phyloP scores from a whole-genome alignment of 1,139 yeast genomes.

The Saccharomyces hybrid region DNA sequence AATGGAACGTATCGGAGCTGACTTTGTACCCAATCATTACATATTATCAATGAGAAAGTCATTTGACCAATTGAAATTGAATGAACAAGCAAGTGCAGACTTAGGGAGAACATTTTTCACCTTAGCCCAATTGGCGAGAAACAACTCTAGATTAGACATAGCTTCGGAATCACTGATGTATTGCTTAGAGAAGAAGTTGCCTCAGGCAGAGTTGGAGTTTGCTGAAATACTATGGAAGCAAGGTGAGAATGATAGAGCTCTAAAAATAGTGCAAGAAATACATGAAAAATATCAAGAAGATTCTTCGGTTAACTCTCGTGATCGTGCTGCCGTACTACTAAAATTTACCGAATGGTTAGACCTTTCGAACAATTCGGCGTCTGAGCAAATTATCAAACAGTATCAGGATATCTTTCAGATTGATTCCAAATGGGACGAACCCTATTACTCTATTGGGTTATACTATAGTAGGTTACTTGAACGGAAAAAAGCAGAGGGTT shows the following conservation, averaged over 20 bases:
- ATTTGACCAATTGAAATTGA: slow-evolving; percentile 40
- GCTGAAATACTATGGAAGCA: slow-evolving; percentile 85
- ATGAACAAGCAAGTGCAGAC: slow-evolving; percentile 35
- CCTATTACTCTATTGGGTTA: slow-evolving; percentile 72
- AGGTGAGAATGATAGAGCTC: slow-evolving; percentile 83
- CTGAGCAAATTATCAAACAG: slow-evolving; percentile 63
- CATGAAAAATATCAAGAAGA: slow-evolving; percentile 25
- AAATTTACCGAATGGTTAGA: slow-evolving; percentile 89
- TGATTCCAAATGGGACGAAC: slow-evolving; percentile 67
- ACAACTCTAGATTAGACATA: slow-evolving; percentile 60
- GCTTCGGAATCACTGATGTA: slow-evolving; percentile 68
- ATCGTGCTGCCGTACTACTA: slow-evolving; percentile 50
- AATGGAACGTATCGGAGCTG: slow-evolving; percentile 48
- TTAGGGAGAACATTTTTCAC: slow-evolving; percentile 49
- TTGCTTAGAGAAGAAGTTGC: slow-evolving; percentile 42
- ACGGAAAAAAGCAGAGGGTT: slow-evolving; percentile 40
- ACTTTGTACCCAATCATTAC: slow-evolving; percentile 56
- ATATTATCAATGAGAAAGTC: slow-evolving; percentile 53
- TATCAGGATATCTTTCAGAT: slow-evolving; percentile 53
- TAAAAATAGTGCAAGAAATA: slow-evolving; percentile 52
- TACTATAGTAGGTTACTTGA: slow-evolving; percentile 75
- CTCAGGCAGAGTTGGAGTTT: slow-evolving; percentile 65
- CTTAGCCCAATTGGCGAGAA: slow-evolving; percentile 61
- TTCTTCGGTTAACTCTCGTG: slow-evolving; percentile 19
- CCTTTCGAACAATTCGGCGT: slow-evolving; percentile 74